Evolutionary conservation across 2,329 filamentous ascomycete genomes (phyloP).

Genomic region (Penicillium sclerotiorum): DNA sequence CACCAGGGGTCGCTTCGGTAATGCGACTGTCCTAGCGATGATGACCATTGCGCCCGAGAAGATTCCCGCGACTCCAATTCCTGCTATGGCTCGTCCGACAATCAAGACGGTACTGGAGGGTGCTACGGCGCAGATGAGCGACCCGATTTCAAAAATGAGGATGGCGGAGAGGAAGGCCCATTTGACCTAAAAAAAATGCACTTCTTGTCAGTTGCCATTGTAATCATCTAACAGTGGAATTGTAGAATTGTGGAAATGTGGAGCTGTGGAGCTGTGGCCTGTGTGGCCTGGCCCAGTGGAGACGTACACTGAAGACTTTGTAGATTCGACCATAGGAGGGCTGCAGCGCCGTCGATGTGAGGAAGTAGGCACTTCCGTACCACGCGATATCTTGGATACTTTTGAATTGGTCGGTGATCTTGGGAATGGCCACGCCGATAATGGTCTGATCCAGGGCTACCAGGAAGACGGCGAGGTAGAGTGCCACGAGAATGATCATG

Average conservation of each 20-base stretch:
- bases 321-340: constrained; percentile 40
- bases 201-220: too few species aligned
- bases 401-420: constrained; percentile 22
- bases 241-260: too few species aligned
- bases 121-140: constrained; percentile 38
- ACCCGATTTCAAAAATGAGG: constrained; percentile 30
- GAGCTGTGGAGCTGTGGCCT: too few species aligned
- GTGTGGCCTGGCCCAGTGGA: too few species aligned
- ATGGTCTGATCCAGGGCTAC: constrained; percentile 28
- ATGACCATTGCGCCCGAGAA: constrained; percentile 34
- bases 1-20: constrained; percentile 53
- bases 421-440: constrained; percentile 15
- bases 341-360: constrained; percentile 17
- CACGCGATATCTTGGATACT: constrained; percentile 20
- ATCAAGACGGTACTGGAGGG: constrained; percentile 38
- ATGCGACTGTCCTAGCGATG: constrained; percentile 48
- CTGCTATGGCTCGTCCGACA: constrained; percentile 40
- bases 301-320: constrained; percentile 40
- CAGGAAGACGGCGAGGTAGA: constrained; percentile 30
- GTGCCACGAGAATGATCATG: constrained; percentile 23
- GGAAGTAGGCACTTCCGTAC: constrained; percentile 22
- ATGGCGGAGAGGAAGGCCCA: constrained; percentile 38
- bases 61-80: constrained; percentile 40
- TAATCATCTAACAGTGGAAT: too few species aligned
- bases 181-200: too few species aligned